phyloP scores from a whole-genome alignment of 108 stramenopile species.

The Aurantiochytrium sp. region DNA sequence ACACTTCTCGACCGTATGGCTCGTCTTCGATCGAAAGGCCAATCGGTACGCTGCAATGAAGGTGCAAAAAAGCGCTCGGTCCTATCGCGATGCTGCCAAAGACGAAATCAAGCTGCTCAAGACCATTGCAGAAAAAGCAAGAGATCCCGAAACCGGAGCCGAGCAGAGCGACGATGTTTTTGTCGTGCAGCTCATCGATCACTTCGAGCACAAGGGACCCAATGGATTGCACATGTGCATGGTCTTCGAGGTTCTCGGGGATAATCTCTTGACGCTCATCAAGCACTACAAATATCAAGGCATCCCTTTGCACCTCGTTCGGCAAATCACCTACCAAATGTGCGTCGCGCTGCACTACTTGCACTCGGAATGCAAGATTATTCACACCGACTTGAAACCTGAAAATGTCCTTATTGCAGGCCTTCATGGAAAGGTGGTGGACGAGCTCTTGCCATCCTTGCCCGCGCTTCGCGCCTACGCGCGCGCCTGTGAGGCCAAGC shows the following conservation, averaged over 20 bases:
- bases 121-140: slow-evolving; percentile 40
- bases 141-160: slow-evolving; percentile 1
- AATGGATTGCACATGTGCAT: slow-evolving; percentile 94
- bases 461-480: neutral
- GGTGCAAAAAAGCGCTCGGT: slow-evolving; percentile 91
- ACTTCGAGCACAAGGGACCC: slow-evolving; percentile 88
- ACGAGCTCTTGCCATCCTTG: neutral
- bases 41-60: slow-evolving; percentile 74
- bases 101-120: slow-evolving; percentile 92
- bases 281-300: slow-evolving; percentile 76
- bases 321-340: slow-evolving; percentile 75
- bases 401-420: slow-evolving; percentile 74
- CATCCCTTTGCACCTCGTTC: slow-evolving; percentile 79
- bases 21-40: slow-evolving; percentile 51
- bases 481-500: neutral
- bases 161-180: slow-evolving; percentile 34
- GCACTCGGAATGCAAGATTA: slow-evolving; percentile 83
- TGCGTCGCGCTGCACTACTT: slow-evolving; percentile 86
- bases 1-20: slow-evolving; percentile 97
- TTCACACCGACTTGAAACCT: slow-evolving; percentile 96
- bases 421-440: neutral
- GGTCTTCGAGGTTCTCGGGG: slow-evolving; percentile 93
- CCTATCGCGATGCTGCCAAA: slow-evolving; percentile 93
- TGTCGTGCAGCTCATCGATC: slow-evolving; percentile 79
- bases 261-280: slow-evolving; percentile 88